Evolutionary conservation across 768 basidiomycete genomes (phyloP).

Genomic region (Panaeolus papilionaceus): DNA sequence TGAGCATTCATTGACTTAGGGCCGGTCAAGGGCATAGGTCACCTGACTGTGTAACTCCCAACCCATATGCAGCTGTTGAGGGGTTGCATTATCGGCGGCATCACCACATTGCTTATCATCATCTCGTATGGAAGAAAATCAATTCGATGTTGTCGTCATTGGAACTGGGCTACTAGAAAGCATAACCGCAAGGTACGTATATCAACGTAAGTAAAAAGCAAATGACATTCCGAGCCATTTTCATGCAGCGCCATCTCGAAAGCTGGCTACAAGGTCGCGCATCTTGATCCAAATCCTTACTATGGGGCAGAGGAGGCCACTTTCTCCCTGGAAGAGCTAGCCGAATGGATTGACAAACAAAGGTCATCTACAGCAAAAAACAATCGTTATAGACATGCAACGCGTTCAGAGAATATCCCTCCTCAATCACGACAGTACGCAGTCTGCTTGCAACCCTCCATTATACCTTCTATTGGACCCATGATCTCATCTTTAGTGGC

Average conservation of each 20-base stretch:
- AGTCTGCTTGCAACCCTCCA: slow-evolving; percentile 81
- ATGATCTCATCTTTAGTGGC: slow-evolving; percentile 79
- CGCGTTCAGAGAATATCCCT: slow-evolving; percentile 48
- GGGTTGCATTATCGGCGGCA: background rate
- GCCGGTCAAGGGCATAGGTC: slow-evolving; percentile 31
- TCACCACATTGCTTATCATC: background rate
- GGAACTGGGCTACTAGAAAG: slow-evolving; percentile 88
- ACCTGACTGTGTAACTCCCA: slow-evolving; percentile 22
- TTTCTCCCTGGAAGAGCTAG: slow-evolving; percentile 80
- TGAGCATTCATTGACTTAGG: slow-evolving; percentile 36
- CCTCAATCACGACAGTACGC: slow-evolving; percentile 79
- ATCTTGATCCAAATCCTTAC: slow-evolving; percentile 83
- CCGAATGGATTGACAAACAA: slow-evolving; percentile 63
- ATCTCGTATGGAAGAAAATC: slow-evolving; percentile 42
- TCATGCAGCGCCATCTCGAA: slow-evolving; percentile 81
- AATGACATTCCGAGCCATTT: slow-evolving; percentile 2
- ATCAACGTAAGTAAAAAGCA: background rate
- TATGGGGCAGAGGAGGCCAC: slow-evolving; percentile 89
- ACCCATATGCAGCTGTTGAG: background rate
- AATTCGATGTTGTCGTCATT: slow-evolving; percentile 72
- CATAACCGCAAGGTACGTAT: slow-evolving; percentile 84
- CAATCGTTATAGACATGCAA: slow-evolving; percentile 48
- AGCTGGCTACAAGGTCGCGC: slow-evolving; percentile 86
- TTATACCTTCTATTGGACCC: slow-evolving; percentile 82
- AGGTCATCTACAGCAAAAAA: slow-evolving; percentile 28